Base-by-base conservation (phyloP, 495 filamentous ascomycete species). In the Penicillium arizonense region DNA sequence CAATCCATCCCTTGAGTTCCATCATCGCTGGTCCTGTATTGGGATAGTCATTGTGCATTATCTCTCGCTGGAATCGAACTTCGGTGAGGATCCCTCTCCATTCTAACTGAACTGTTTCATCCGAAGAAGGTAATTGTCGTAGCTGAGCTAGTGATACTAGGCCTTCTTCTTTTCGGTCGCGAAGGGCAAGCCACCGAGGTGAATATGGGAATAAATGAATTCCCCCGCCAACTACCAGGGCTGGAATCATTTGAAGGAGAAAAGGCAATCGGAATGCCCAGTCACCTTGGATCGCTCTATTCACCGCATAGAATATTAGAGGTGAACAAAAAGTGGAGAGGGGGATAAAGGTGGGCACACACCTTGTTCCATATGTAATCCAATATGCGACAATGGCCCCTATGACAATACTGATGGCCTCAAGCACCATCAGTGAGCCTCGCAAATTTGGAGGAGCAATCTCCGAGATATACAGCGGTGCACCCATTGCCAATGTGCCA, bases 361-460 rank as follows among this genome's bases (percentile, higher is more conserved):
- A 86, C 21, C 76, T 77, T 50, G 73, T 81, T 11, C 83, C 85
- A 44, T 84, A 88, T 53, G 77, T 83, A 47, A 88, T 78, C 66
- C 82, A 77, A 70, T 79, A 88, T 80, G 87, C 87, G 58, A 87
- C 85, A 23, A 87, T 51, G 45, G 87, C 87, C 55, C 86, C 86
- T 74, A 80, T 82, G 47, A 81, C 86, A 48, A 88, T 86, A 41
- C 83, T 77, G 81, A 84, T 84, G 65, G 85, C 83, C 49, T 87
- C 79, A 59, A 80, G 74, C 20, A 82, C 82, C n/a, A 87, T 76
- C 14, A 89, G 74, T n/a, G 84, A 74, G 23, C 86, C 85, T 53
- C 86, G 77, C 64, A 80, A 80, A 28, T 71, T 71, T 12, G 84
- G 84, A 1, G 79, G 82, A 5, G 85, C 76, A 12, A 88, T 64